phyloP scores from a whole-genome alignment of 176 grass and related monocot species.

The Hyparrhenia diplandra region DNA sequence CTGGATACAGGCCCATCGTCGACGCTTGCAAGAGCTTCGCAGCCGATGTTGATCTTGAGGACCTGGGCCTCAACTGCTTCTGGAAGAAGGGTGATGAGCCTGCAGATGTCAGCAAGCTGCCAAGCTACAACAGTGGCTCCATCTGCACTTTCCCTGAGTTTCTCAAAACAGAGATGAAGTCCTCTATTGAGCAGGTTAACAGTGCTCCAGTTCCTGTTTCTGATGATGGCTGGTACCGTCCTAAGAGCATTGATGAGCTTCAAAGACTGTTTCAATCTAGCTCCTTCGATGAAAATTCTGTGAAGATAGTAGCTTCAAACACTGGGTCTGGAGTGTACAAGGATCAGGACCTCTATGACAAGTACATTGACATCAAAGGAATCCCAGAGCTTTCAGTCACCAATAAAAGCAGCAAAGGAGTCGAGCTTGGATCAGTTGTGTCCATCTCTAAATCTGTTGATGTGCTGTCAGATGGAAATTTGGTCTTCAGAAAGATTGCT shows the following conservation, averaged over 20 bases:
- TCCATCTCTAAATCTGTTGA: constrained; percentile 40
- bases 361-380: constrained; percentile 64
- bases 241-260: constrained; percentile 57
- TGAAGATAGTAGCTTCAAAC: constrained; percentile 73
- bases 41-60: constrained; percentile 68
- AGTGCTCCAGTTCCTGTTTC: neutral
- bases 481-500: constrained; percentile 58
- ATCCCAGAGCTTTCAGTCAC: constrained; percentile 60
- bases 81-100: constrained; percentile 55
- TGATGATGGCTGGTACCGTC: constrained; percentile 42
- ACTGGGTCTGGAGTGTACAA: constrained; percentile 79
- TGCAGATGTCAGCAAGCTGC: constrained; percentile 33
- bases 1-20: constrained; percentile 66
- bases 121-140: constrained; percentile 8
- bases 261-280: constrained; percentile 34
- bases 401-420: constrained; percentile 39
- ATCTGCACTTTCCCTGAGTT: constrained; percentile 71
- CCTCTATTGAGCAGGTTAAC: neutral
- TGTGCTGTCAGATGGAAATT: neutral
- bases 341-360: constrained; percentile 50
- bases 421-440: constrained; percentile 64
- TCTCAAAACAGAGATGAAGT: constrained; percentile 74
- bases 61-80: constrained; percentile 78
- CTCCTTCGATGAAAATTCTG: constrained; percentile 25
- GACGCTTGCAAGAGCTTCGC: constrained; percentile 91